Conservation (phyloP, 2,329 filamentous ascomycete species). For the Aureobasidium sp. region DNA sequence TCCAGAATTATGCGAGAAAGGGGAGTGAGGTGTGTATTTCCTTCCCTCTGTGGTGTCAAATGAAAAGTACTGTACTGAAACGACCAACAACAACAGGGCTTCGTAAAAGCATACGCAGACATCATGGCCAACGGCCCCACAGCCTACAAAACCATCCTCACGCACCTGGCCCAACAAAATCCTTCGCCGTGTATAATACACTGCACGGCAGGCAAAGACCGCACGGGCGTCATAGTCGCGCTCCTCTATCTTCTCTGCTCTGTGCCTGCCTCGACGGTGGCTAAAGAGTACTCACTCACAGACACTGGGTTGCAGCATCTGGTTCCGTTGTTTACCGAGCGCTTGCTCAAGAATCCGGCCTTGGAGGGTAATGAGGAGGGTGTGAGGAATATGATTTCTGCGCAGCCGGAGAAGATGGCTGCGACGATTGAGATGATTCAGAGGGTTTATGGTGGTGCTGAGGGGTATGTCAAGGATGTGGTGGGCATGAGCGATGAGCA, state of each 20-base stretch:
- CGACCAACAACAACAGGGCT: slow-evolving; percentile 38
- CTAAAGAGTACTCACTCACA: slow-evolving; percentile 62
- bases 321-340: slow-evolving; percentile 42
- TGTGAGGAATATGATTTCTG: slow-evolving; percentile 39
- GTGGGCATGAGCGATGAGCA: slow-evolving; percentile 53
- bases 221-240: slow-evolving; percentile 64
- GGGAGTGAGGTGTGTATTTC: slow-evolving; percentile 36
- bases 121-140: slow-evolving; percentile 51
- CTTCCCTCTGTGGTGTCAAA: background rate
- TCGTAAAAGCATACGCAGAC: slow-evolving; percentile 55
- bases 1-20: slow-evolving; percentile 52
- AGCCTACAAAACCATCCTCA: slow-evolving; percentile 54
- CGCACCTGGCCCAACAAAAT: slow-evolving; percentile 45
- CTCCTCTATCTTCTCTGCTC: slow-evolving; percentile 59
- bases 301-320: slow-evolving; percentile 50
- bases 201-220: slow-evolving; percentile 71
- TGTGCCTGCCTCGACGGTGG: slow-evolving; percentile 53
- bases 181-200: slow-evolving; percentile 53
- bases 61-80: background rate
- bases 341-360: slow-evolving; percentile 46
- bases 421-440: slow-evolving; percentile 49
- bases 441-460: slow-evolving; percentile 55
- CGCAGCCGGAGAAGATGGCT: slow-evolving; percentile 46
- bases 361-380: slow-evolving; percentile 42
- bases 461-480: slow-evolving; percentile 54